Evolutionary conservation across 495 filamentous ascomycete genomes (phyloP), one percentile per base, ranked within the genome.

Genomic region (Parmelia sp.): DNA sequence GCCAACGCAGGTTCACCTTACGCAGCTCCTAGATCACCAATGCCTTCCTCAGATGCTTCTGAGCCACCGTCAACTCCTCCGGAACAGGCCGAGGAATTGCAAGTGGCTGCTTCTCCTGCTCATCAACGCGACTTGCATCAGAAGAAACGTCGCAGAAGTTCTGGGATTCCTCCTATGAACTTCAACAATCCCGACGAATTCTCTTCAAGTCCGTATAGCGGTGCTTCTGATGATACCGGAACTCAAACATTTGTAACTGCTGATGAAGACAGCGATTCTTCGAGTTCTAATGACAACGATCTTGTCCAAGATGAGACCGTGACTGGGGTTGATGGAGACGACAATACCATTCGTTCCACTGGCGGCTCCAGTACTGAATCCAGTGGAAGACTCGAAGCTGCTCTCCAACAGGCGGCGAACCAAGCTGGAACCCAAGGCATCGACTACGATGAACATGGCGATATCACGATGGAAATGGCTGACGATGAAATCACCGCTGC

Each of bases 401-500:
- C 86, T 44, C 77, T 96, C n/a, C 82, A 86, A 57, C 83, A 88
- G 65, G 92, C 92, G 6, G 84, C 90, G 11, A 82, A 81, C 56
- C 82, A 84, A 71, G 91, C 92, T 35, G 89, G 85, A 23, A 90
- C 86, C 0, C 76, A 80, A 60, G 80, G 78, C 23, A 77, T 88
- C 47, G 84, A 86, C 21, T 77, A 83, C 58, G 83, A 87, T 58
- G 81, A 83, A 57, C 62, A 73, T 42, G 70, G 70, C n/a, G 84
- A 90, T 15, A 79, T 89, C 63, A 83, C 83, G 4, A 82, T 89
- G 74, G 89, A 90, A 58, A 86, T 91, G 51, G 89, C 88, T 10
- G 87, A 90, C 61, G 89, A 94, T 65, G 86, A 92, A 61, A 86
- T 96, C 62, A 91, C 90, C 11, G 83, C 84, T 42, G 85, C 88